Evolutionary conservation across 192 early-diverging fungal genomes (phyloP).

Genomic region (Backusella tarrabulga): DNA sequence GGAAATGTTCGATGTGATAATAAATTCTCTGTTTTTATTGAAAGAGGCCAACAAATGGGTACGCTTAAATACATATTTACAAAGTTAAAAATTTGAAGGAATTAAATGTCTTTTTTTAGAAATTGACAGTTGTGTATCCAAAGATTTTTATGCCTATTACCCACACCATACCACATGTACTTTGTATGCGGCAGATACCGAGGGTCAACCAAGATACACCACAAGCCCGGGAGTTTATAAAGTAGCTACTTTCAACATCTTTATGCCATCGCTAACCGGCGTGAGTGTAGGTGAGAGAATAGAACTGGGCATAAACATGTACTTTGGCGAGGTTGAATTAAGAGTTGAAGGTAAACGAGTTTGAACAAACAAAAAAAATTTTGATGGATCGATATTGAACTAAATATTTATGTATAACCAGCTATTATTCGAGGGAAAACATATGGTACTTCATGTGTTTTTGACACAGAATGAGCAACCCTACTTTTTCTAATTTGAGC

Average conservation of each 20-base stretch:
- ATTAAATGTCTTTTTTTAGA: conserved; percentile 17
- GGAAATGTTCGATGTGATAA: conserved; percentile 48
- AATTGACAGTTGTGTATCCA: conserved; percentile 39
- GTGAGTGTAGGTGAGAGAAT: conserved; percentile 39
- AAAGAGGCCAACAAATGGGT: conserved; percentile 35
- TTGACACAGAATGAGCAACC: conserved; percentile 24
- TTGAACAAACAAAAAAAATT: not conserved
- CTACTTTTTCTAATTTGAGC: not conserved
- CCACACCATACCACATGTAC: conserved; percentile 45
- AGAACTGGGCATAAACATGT: conserved; percentile 40
- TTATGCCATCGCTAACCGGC: conserved; percentile 38
- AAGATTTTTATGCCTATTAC: conserved; percentile 43
- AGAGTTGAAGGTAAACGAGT: conserved; percentile 32
- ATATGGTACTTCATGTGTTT: conserved; percentile 40
- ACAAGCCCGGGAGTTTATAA: conserved; percentile 37
- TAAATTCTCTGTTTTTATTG: conserved; percentile 47
- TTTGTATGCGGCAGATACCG: conserved; percentile 38
- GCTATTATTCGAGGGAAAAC: conserved; percentile 43
- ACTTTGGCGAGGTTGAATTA: conserved; percentile 42
- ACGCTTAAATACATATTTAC: not conserved
- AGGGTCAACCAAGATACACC: conserved; percentile 37
- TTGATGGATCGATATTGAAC: not conserved
- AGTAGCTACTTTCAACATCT: conserved; percentile 41
- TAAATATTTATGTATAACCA: conserved; percentile 2
- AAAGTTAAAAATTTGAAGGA: not conserved